phyloP scores from a whole-genome alignment of 345 rosid genomes.

The Citrus mangshanensis region DNA sequence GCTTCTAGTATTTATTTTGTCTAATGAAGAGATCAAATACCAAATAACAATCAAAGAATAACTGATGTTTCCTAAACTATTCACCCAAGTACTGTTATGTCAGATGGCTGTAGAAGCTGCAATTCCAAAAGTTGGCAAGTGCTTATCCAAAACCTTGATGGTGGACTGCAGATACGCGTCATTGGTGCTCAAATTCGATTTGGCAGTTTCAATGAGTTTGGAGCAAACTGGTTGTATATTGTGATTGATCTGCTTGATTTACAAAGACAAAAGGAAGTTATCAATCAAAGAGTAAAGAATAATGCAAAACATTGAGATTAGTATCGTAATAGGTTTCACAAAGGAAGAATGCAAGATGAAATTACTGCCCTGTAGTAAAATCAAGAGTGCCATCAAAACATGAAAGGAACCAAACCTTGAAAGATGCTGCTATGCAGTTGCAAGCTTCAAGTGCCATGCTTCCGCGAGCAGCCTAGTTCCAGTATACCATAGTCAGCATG shows the following conservation, averaged over 20 bases:
- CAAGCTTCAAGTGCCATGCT: constrained; percentile 89
- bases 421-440: constrained; percentile 68
- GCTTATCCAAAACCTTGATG: constrained; percentile 36
- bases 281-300: background rate
- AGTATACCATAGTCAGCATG: constrained; percentile 24
- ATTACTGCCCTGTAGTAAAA: background rate
- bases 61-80: background rate
- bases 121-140: constrained; percentile 23
- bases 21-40: background rate
- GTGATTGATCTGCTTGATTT: constrained; percentile 46
- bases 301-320: background rate
- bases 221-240: constrained; percentile 42
- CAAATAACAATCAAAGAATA: background rate
- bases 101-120: constrained; percentile 7
- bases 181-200: constrained; percentile 37
- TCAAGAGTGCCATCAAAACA: background rate
- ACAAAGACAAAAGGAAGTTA: background rate
- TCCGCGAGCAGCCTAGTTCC: constrained; percentile 58
- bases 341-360: background rate
- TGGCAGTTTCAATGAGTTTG: constrained; percentile 65
- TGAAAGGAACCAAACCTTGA: constrained; percentile 41
- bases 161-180: constrained; percentile 58
- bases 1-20: background rate
- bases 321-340: background rate
- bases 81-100: background rate